These are phyloP conservation scores for Tolypocladium endophyticum DNA, from an alignment of 2,329 filamentous ascomycete species.

Conservation along the genomic window DNA sequence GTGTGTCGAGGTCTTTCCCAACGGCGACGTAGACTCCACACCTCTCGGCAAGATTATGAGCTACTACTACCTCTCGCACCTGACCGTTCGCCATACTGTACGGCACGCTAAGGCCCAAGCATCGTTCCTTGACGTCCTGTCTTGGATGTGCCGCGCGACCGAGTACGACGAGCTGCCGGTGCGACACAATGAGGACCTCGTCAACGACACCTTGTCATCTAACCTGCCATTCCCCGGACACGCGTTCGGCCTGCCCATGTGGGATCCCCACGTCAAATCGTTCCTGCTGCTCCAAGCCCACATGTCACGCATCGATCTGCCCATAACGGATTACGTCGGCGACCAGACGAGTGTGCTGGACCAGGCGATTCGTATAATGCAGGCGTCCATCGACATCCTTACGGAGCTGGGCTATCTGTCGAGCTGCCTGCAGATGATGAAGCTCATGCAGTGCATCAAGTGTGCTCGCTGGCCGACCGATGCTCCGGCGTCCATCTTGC, in stretches of 20 bases:
- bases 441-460: slow-evolving; percentile 83
- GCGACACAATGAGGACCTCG: slow-evolving; percentile 94
- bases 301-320: slow-evolving; percentile 84
- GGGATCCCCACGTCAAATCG: slow-evolving; percentile 96
- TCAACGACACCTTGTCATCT: slow-evolving; percentile 81
- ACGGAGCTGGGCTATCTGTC: slow-evolving; percentile 78
- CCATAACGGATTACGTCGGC: slow-evolving; percentile 94
- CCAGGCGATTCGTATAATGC: slow-evolving; percentile 92
- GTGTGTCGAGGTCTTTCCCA: slow-evolving; percentile 73
- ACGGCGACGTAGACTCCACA: slow-evolving; percentile 82
- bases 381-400: slow-evolving; percentile 87
- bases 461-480: slow-evolving; percentile 85
- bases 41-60: slow-evolving; percentile 97
- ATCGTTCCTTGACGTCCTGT: slow-evolving; percentile 70
- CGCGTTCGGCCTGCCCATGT: slow-evolving; percentile 72
- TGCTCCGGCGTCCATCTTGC: slow-evolving; percentile 66
- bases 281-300: slow-evolving; percentile 91
- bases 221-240: slow-evolving; percentile 58
- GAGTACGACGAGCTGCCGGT: slow-evolving; percentile 98
- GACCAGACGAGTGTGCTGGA: slow-evolving; percentile 86
- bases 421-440: slow-evolving; percentile 72
- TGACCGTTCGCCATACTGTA: slow-evolving; percentile 79
- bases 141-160: slow-evolving; percentile 86
- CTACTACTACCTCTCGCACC: slow-evolving; percentile 96
- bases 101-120: slow-evolving; percentile 65